These are phyloP conservation scores for Przewalskia tangutica DNA, from an alignment of 257 asterid species.

Conservation along the genomic window DNA sequence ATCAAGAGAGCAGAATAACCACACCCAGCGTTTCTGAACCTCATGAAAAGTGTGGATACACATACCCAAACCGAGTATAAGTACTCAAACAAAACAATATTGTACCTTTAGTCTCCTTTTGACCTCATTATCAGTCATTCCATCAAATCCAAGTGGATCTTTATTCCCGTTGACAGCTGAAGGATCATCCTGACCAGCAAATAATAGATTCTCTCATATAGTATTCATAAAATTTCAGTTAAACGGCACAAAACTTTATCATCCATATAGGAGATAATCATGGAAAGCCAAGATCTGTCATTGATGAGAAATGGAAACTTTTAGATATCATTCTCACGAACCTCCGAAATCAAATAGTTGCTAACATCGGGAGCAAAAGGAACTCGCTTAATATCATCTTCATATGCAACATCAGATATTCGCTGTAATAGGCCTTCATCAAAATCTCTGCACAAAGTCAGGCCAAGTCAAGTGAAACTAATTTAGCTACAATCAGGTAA, in stretches of 20 bases:
- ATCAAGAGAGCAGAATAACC: neutral
- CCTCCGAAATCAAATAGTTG: conserved; percentile 80
- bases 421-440: conserved; percentile 76
- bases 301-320: neutral
- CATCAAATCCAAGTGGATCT: conserved; percentile 69
- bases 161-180: conserved; percentile 58
- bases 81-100: conserved; percentile 11
- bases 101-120: conserved; percentile 89
- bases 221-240: neutral
- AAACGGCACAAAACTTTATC: neutral
- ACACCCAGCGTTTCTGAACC: neutral
- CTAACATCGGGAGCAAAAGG: conserved; percentile 83
- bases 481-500: conserved; percentile 1
- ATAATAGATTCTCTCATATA: conserved; percentile 8
- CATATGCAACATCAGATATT: conserved; percentile 70
- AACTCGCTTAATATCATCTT: conserved; percentile 51
- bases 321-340: conserved; percentile 14
- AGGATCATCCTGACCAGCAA: conserved; percentile 60
- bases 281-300: neutral
- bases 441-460: conserved; percentile 58
- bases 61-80: neutral
- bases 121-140: conserved; percentile 80
- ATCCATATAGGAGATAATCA: conserved; percentile 3
- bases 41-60: neutral
- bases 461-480: conserved; percentile 10